Base-by-base conservation (phyloP, 352 stramenopile species). In the Phytophthora hybrid region DNA sequence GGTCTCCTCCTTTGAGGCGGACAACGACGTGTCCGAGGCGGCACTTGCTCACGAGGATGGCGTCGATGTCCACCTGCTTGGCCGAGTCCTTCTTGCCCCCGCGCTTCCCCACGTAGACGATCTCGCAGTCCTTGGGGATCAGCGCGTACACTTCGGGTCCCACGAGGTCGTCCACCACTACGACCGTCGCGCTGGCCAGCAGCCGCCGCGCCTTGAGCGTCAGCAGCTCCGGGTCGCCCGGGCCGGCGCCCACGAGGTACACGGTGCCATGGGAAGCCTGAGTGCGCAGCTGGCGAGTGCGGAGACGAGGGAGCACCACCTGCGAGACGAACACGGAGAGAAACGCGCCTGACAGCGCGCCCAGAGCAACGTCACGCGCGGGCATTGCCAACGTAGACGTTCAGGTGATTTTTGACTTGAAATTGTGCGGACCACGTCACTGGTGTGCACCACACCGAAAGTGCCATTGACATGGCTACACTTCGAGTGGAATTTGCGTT, bases 91-190 rank as follows among this genome's bases (percentile, higher is more conserved):
- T 83, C 71, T 88, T 91, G 9, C 83, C 86, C 44, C 87, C 87
- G 32, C 84, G 74, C 70, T 92, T 93, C 59, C 86, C 86, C 14
- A 92, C 84, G 71, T 91, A 90, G 3, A 93, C 55, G 26, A 90
- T 65, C 64, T 93, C 82, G 51, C 77, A 90, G 76, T 92, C 83
- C 39, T 55, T 63, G 5, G 86, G 78, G 23, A 91, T 68, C 13
- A 92, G 59, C n/a, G 59, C 73, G 63, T 87, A 86, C n/a, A 92
- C 71, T 68, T 83, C 70, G n/a, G 77, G 64, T 21, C 84, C 82
- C 63, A 91, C 84, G 41, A 92, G 80, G 59, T 93, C 84, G 59
- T 92, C 84, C 21, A 92, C 73, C n/a, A 92, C 82, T 1, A 83
- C 81, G 44, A 89, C 80, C 0, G 78, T 86, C n/a, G 86, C 85